A percentile compares a stretch with the other conserved stretches of the same genome.
Conservation (phyloP, 495 filamentous ascomycete species). For the Penicillium argentinense region DNA sequence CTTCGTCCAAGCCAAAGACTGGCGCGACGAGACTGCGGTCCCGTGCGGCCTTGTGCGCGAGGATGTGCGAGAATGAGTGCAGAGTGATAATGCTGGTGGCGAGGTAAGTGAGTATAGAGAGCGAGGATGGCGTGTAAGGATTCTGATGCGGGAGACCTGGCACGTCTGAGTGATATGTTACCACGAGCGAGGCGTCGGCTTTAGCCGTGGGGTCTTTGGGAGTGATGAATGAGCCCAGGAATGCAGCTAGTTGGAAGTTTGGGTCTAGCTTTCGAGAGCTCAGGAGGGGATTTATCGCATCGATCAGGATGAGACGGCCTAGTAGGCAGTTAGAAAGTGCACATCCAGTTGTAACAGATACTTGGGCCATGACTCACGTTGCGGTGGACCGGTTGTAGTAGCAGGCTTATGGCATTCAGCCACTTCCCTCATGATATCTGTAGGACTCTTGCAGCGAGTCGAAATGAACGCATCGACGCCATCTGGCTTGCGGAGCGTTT, state of each 20-base stretch:
- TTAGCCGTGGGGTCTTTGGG: slow-evolving; percentile 23
- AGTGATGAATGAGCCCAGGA: slow-evolving; percentile 38
- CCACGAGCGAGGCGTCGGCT: slow-evolving; percentile 42
- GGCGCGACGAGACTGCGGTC: slow-evolving; percentile 71
- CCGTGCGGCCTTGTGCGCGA: slow-evolving; percentile 64
- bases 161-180: slow-evolving; percentile 47
- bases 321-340: slow-evolving; percentile 1
- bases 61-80: slow-evolving; percentile 66
- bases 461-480: slow-evolving; percentile 64
- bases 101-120: slow-evolving; percentile 61
- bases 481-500: slow-evolving; percentile 59
- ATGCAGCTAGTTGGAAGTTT: slow-evolving; percentile 36
- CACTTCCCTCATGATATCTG: slow-evolving; percentile 60
- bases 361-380: no score
- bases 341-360: no score
- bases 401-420: slow-evolving; percentile 26
- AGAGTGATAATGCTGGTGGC: slow-evolving; percentile 65
- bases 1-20: slow-evolving; percentile 72
- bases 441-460: slow-evolving; percentile 57
- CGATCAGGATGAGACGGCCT: slow-evolving; percentile 49
- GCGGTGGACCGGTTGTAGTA: slow-evolving; percentile 26
- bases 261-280: slow-evolving; percentile 26
- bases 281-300: slow-evolving; percentile 44
- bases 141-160: slow-evolving; percentile 51
- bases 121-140: slow-evolving; percentile 66